Percentiles rank a stretch among this genome's conserved stretches.
These are phyloP conservation scores for Colletotrichum filicis DNA, from an alignment of 2,329 filamentous ascomycete genomes.

Conservation along the genomic window DNA sequence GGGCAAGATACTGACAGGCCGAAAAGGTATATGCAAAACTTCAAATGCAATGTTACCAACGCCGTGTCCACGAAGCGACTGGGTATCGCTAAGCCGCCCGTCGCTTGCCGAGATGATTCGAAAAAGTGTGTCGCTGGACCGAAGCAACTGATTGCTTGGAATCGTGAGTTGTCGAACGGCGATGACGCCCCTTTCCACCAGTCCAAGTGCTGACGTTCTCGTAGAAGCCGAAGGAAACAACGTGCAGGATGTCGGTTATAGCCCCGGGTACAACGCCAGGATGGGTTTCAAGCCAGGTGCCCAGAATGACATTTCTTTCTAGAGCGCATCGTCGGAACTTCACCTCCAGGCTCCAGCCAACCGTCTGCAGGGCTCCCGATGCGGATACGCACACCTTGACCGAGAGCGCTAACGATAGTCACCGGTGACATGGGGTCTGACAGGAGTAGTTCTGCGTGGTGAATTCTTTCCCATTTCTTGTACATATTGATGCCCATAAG, in stretches of 20 bases:
- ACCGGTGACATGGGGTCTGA: slow-evolving; percentile 7
- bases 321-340: neutral
- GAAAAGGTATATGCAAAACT: slow-evolving; percentile 57
- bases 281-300: slow-evolving; percentile 47
- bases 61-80: slow-evolving; percentile 52
- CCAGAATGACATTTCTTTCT: slow-evolving; percentile 44
- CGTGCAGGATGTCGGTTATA: slow-evolving; percentile 41
- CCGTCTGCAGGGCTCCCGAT: slow-evolving; percentile 2
- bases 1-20: neutral
- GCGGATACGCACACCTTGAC: slow-evolving; percentile 1
- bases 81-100: slow-evolving; percentile 52
- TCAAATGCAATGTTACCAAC: slow-evolving; percentile 58
- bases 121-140: slow-evolving; percentile 56
- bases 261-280: slow-evolving; percentile 46
- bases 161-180: slow-evolving; percentile 45
- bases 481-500: neutral
- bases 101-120: slow-evolving; percentile 53
- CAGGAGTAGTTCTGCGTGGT: neutral
- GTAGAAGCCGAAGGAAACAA: slow-evolving; percentile 48
- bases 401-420: neutral
- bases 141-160: slow-evolving; percentile 62
- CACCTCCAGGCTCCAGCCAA: neutral
- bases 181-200: neutral
- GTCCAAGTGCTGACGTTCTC: neutral
- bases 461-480: neutral